Evolutionary conservation across 495 filamentous ascomycete genomes (phyloP).

Genomic region (Penicillium argentinense): DNA sequence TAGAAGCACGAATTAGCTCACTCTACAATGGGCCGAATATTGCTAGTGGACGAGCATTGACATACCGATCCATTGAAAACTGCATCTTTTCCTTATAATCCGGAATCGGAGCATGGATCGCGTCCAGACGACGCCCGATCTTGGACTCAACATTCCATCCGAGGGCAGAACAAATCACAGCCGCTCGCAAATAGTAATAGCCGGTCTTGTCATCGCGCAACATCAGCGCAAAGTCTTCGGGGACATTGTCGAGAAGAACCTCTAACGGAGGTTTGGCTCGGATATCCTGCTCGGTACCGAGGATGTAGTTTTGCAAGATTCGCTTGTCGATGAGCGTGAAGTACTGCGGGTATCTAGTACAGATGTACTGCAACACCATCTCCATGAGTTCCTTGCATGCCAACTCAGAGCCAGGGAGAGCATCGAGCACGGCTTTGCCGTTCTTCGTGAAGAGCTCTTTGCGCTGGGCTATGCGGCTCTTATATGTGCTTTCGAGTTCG

Average conservation of each 20-base stretch:
- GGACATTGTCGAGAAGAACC: constrained; percentile 76
- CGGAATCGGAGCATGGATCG: constrained; percentile 77
- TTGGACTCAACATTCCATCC: constrained; percentile 82
- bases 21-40: too few relatives aligned
- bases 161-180: constrained; percentile 73
- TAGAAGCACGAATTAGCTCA: constrained; percentile 19
- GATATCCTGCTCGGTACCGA: constrained; percentile 63
- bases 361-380: constrained; percentile 77
- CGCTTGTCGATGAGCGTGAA: constrained; percentile 65
- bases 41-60: not conserved
- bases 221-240: constrained; percentile 86
- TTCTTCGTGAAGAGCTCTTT: constrained; percentile 65
- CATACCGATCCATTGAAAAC: constrained; percentile 79
- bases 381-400: constrained; percentile 92
- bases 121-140: constrained; percentile 67
- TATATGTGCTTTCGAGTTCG: constrained; percentile 80
- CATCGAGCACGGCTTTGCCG: constrained; percentile 63
- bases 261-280: constrained; percentile 65
- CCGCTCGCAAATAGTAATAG: constrained; percentile 74
- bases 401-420: constrained; percentile 75
- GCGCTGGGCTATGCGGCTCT: constrained; percentile 66
- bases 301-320: constrained; percentile 69
- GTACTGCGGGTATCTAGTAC: constrained; percentile 75
- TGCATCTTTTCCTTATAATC: constrained; percentile 93
- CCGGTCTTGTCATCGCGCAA: constrained; percentile 70